phyloP scores from a whole-genome alignment of 768 basidiomycete species.

The Paxillus rubicundulus region DNA sequence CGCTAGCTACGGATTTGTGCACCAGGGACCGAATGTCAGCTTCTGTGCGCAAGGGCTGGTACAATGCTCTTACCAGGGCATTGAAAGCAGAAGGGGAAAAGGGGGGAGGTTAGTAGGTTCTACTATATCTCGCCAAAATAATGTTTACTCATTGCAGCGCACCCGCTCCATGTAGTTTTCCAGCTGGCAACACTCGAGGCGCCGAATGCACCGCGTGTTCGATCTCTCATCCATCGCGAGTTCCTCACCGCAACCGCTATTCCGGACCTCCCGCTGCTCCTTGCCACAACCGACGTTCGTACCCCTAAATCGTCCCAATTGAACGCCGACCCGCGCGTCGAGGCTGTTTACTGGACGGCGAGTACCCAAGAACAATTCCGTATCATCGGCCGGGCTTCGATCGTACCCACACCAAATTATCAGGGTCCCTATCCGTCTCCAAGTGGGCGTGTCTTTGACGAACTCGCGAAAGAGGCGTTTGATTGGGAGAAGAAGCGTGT shows the following conservation, averaged over 20 bases:
- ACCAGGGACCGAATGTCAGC: not conserved
- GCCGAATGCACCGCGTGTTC: conserved; percentile 51
- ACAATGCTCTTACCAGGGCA: conserved; percentile 42
- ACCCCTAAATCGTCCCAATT: conserved; percentile 66
- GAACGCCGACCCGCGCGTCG: conserved; percentile 41
- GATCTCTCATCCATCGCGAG: conserved; percentile 60
- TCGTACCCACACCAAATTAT: conserved; percentile 52
- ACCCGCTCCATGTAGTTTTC: conserved; percentile 39
- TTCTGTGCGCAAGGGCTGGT: conserved; percentile 40
- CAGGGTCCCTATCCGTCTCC: conserved; percentile 14
- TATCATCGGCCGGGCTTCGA: conserved; percentile 51
- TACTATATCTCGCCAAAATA: not conserved
- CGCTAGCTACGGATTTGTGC: not conserved
- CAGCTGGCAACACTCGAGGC: conserved; percentile 44
- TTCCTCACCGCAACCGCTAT: conserved; percentile 46
- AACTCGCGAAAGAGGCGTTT: conserved; percentile 36
- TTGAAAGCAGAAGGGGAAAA: conserved; percentile 39
- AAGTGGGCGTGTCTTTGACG: conserved; percentile 26
- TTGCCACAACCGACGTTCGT: conserved; percentile 71
- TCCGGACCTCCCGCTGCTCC: conserved; percentile 55
- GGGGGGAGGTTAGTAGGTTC: conserved; percentile 27
- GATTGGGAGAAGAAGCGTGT: conserved; percentile 63
- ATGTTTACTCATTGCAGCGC: not conserved
- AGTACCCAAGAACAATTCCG: conserved; percentile 72
- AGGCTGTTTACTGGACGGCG: conserved; percentile 74